Conservation (phyloP, 306 rosid genomes). For the Quercus engelmannii region DNA sequence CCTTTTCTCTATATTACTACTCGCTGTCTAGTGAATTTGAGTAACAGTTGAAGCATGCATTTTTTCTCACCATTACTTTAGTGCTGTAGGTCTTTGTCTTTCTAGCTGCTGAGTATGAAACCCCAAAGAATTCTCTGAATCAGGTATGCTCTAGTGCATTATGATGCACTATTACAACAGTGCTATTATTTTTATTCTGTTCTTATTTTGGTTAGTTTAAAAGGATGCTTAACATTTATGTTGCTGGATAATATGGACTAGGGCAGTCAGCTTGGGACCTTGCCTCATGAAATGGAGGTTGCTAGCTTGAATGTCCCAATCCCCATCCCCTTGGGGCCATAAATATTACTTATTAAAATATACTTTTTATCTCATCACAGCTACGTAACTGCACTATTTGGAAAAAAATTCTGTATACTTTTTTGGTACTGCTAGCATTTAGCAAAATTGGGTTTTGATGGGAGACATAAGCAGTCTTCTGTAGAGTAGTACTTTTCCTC, state of each 20-base stretch:
- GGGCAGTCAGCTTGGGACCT: neutral
- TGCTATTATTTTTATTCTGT: neutral
- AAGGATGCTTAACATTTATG: neutral
- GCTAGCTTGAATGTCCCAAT: no score
- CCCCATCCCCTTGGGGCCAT: no score
- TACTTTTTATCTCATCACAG: no score
- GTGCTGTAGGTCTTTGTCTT: constrained; percentile 73
- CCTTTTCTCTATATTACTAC: neutral
- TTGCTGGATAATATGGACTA: neutral
- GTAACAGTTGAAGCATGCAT: neutral
- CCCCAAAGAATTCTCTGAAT: constrained; percentile 64
- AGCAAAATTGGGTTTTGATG: neutral
- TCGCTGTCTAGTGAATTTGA: neutral
- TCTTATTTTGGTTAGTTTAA: neutral
- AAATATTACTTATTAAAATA: no score
- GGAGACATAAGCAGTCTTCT: neutral
- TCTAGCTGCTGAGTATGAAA: constrained; percentile 82
- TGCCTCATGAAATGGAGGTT: no score
- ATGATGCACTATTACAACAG: neutral
- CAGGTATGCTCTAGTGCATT: constrained; percentile 43
- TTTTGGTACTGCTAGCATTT: neutral
- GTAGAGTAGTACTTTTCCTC: neutral
- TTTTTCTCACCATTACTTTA: neutral
- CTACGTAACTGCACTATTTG: neutral
- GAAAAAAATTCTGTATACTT: neutral